Evolutionary conservation across 2,329 filamentous ascomycete genomes (phyloP).

Genomic region (Monilinia fructicola): DNA sequence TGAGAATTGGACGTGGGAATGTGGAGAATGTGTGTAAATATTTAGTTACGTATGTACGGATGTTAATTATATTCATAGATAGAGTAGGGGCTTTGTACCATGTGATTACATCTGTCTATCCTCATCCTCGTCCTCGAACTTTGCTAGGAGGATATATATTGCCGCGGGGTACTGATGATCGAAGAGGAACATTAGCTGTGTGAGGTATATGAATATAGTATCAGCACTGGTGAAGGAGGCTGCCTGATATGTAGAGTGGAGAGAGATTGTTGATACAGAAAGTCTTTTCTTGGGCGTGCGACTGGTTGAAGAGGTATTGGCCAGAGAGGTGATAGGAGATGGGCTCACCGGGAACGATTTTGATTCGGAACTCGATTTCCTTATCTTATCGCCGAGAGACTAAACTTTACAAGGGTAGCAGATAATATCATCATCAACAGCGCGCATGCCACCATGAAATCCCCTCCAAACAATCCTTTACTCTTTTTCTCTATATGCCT

Average conservation of each 20-base stretch:
- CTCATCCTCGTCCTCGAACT: no score
- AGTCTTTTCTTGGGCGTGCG: no score
- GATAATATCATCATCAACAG: not conserved
- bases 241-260: no score
- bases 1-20: not conserved
- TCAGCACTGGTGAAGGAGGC: not conserved
- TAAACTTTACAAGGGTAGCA: conserved; percentile 10
- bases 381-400: conserved; percentile 17
- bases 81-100: not conserved
- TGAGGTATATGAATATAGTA: not conserved
- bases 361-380: not conserved
- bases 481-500: conserved; percentile 36
- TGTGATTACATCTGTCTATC: not conserved
- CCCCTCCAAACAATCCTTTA: not conserved
- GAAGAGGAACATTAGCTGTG: not conserved
- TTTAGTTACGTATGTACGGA: conserved; percentile 1
- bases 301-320: no score
- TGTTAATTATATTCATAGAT: not conserved
- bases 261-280: no score
- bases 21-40: conserved; percentile 2
- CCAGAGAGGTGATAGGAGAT: not conserved
- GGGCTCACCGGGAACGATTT: not conserved
- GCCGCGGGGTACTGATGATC: not conserved
- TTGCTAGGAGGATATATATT: not conserved
- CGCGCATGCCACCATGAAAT: conserved; percentile 1